Conservation (phyloP, 1,139 yeast species). For the Lodderomyces parapsilosis region DNA sequence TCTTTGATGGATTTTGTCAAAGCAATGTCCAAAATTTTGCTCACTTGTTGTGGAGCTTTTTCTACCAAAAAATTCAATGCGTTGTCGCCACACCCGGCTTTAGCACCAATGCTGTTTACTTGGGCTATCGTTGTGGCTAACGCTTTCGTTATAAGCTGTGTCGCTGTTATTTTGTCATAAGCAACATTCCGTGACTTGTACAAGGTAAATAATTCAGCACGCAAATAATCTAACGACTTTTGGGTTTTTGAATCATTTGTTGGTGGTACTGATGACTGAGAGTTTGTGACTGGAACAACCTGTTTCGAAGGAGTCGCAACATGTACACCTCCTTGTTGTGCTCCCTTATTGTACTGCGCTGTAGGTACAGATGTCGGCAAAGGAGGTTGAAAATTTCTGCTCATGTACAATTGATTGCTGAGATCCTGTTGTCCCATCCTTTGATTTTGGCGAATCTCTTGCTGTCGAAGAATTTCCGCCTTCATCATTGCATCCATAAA, state of each 20-base stretch:
- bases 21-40: slow-evolving; percentile 79
- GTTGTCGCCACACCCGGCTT: slow-evolving; percentile 78
- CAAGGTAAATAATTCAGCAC: slow-evolving; percentile 66
- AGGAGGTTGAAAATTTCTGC: slow-evolving; percentile 1
- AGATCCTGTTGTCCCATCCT: slow-evolving; percentile 27
- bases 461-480: slow-evolving; percentile 54
- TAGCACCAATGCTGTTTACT: slow-evolving; percentile 82
- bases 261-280: slow-evolving; percentile 14
- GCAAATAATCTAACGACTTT: slow-evolving; percentile 63
- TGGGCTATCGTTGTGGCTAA: slow-evolving; percentile 91
- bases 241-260: slow-evolving; percentile 53
- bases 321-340: not conserved
- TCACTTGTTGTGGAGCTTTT: slow-evolving; percentile 83
- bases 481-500: slow-evolving; percentile 57
- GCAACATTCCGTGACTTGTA: slow-evolving; percentile 68
- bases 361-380: not conserved
- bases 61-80: slow-evolving; percentile 80
- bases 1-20: slow-evolving; percentile 76
- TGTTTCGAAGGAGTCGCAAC: not conserved
- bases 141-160: slow-evolving; percentile 85
- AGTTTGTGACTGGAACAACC: not conserved
- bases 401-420: slow-evolving; percentile 22
- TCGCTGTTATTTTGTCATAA: slow-evolving; percentile 69
- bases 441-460: slow-evolving; percentile 48
- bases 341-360: not conserved